A percentile compares a stretch with the other conserved stretches of the same genome.
Evolutionary conservation across 108 stramenopile genomes (phyloP).

Genomic region (Conticribra weissflogii): DNA sequence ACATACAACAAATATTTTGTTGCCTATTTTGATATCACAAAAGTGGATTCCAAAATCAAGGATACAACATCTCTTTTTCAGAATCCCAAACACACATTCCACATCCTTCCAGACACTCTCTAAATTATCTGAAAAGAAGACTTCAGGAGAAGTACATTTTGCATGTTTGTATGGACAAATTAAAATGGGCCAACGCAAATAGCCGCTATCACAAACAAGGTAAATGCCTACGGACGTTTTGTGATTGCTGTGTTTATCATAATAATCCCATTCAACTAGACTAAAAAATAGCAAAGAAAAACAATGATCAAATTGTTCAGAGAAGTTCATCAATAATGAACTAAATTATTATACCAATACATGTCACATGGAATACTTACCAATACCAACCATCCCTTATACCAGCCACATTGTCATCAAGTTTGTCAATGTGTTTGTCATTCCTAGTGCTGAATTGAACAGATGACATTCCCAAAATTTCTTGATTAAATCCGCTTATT

Average conservation of each 20-base stretch:
- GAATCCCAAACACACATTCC: slow-evolving; percentile 55
- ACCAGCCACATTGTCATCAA: slow-evolving; percentile 4
- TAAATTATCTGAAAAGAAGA: slow-evolving; percentile 17
- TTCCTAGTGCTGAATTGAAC: slow-evolving; percentile 25
- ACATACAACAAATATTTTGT: background rate
- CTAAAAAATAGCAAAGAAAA: too few species aligned
- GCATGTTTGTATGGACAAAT: slow-evolving; percentile 38
- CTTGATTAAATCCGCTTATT: background rate
- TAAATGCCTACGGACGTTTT: slow-evolving; percentile 13
- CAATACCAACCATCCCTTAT: slow-evolving; percentile 18
- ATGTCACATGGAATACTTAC: too few species aligned
- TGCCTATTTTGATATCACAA: background rate
- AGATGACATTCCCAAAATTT: slow-evolving; percentile 4
- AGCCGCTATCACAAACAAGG: slow-evolving; percentile 54
- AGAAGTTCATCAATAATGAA: too few species aligned
- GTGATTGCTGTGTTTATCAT: background rate
- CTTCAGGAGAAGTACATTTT: background rate
- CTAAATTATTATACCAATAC: too few species aligned
- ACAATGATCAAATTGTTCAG: too few species aligned
- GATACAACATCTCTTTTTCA: slow-evolving; percentile 46
- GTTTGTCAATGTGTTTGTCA: slow-evolving; percentile 25
- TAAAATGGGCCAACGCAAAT: slow-evolving; percentile 42
- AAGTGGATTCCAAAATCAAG: slow-evolving; percentile 26
- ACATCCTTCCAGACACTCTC: slow-evolving; percentile 62
- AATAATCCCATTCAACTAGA: slow-evolving; percentile 19